These are phyloP conservation scores for Elsinoe necatrix DNA, from an alignment of 2,329 filamentous ascomycete species.

Conservation along the genomic window DNA sequence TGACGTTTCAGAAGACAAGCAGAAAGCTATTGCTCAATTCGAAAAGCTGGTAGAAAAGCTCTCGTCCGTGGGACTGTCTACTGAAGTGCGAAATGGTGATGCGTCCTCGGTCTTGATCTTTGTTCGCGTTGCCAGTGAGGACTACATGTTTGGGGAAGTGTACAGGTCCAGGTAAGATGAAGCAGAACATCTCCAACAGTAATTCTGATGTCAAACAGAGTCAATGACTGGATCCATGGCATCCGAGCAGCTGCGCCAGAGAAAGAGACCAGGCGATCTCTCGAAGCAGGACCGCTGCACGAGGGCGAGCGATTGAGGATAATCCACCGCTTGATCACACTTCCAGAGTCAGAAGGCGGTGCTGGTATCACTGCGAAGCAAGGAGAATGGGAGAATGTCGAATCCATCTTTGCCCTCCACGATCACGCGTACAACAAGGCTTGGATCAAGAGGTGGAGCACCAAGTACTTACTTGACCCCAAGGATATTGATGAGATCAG, in stretches of 20 bases:
- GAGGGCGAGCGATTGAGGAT: slow-evolving; percentile 83
- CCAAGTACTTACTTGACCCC: slow-evolving; percentile 37
- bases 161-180: slow-evolving; percentile 63
- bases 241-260: slow-evolving; percentile 70
- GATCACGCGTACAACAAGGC: slow-evolving; percentile 45
- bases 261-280: slow-evolving; percentile 59
- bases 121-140: slow-evolving; percentile 66
- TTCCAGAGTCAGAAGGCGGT: slow-evolving; percentile 39
- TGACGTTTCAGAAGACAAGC: slow-evolving; percentile 45
- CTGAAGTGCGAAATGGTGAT: slow-evolving; percentile 76
- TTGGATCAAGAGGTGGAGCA: slow-evolving; percentile 46
- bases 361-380: slow-evolving; percentile 45
- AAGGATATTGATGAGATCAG: slow-evolving; percentile 45
- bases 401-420: slow-evolving; percentile 43
- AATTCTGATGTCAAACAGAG: slow-evolving; percentile 39
- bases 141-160: slow-evolving; percentile 68
- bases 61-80: slow-evolving; percentile 69
- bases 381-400: slow-evolving; percentile 42
- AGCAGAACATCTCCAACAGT: not conserved
- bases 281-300: slow-evolving; percentile 67
- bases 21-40: slow-evolving; percentile 65
- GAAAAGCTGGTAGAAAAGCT: slow-evolving; percentile 68
- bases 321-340: slow-evolving; percentile 66
- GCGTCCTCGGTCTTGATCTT: slow-evolving; percentile 72
- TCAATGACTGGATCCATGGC: slow-evolving; percentile 90